phyloP scores from a whole-genome alignment of 768 basidiomycete genomes.

The Cyathus striatus region DNA sequence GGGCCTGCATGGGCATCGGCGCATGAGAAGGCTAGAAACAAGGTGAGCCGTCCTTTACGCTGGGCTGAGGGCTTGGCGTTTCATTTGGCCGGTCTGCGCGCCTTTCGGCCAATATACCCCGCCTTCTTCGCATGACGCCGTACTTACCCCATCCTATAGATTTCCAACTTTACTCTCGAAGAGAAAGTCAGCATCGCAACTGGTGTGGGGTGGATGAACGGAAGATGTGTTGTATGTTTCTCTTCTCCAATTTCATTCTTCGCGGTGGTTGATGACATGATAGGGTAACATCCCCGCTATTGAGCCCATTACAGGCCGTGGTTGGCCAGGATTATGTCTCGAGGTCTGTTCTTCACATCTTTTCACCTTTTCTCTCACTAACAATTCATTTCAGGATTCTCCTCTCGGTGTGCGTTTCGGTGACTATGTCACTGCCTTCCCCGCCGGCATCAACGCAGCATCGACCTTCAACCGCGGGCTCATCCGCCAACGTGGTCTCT shows the following conservation, averaged over 20 bases:
- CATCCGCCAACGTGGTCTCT: slow-evolving; percentile 69
- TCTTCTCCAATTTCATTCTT: not conserved
- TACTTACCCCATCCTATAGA: too few relatives aligned
- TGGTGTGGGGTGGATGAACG: slow-evolving; percentile 61
- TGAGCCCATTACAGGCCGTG: slow-evolving; percentile 30
- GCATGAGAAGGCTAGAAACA: slow-evolving; percentile 49
- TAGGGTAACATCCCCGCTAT: slow-evolving; percentile 57
- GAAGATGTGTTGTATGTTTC: slow-evolving; percentile 58
- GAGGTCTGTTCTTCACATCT: slow-evolving; percentile 34
- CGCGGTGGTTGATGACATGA: not conserved
- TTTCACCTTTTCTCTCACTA: not conserved
- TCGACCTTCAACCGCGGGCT: slow-evolving; percentile 70
- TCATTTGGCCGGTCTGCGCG: slow-evolving; percentile 1
- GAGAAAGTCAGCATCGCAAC: slow-evolving; percentile 64
- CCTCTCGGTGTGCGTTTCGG: slow-evolving; percentile 76
- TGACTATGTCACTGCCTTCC: slow-evolving; percentile 75
- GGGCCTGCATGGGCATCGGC: slow-evolving; percentile 55
- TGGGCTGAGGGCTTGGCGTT: too few relatives aligned
- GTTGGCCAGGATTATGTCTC: slow-evolving; percentile 68
- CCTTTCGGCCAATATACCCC: too few relatives aligned
- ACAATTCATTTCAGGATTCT: slow-evolving; percentile 39
- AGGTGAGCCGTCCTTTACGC: slow-evolving; percentile 29
- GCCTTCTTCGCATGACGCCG: too few relatives aligned
- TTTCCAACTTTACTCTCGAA: slow-evolving; percentile 46
- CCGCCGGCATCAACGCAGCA: slow-evolving; percentile 79